Base-by-base conservation (phyloP, 352 stramenopile genomes). In the Globisporangium splendens region DNA sequence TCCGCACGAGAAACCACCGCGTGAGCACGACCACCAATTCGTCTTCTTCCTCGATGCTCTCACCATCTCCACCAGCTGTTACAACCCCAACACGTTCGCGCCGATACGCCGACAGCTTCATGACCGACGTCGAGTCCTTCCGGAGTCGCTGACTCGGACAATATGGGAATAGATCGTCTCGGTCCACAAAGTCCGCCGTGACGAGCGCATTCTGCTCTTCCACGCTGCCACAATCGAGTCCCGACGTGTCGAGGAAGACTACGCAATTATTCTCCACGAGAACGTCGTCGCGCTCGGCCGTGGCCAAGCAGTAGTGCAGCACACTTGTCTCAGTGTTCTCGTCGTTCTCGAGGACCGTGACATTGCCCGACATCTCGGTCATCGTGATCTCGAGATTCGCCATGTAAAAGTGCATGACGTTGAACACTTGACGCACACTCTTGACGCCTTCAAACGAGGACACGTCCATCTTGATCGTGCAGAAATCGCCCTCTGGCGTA, bases 361-460 rank as follows among this genome's bases (percentile, higher is more conserved):
- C 71, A 50, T 76, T 66, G 22, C 65, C 71, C 35, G 75, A 41
- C 3, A 72, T 53, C 24, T 79, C 71, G 5, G 68, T 75, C 31
- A 75, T 62, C 61, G 59, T 68, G 14, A 73, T 75, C 58, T 79
- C 71, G 46, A 84, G 58, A 61, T 86, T 85, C 39, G 61, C 63
- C 18, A 68, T 66, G 46, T 74, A 76, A 11, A 74, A 69, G 46
- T 66, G 65, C 1, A 82, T 54, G 11, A 73, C 75, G 12, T 77
- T 54, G 18, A 88, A 59, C 13, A 81, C 66, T 10, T 69, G 63
- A 18, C 60, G 66, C 33, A 80, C 64, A 20, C 51, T 67, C 14
- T 33, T 21, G 20, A 65, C 55, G 18, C 54, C 65, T n/a, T 58
- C 38, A 48, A 84, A 58, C 21, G 69, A 67, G 17, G 67, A 73